phyloP scores from a whole-genome alignment of 1,139 yeast genomes.

The Lodderomyces oxycetoniae region DNA sequence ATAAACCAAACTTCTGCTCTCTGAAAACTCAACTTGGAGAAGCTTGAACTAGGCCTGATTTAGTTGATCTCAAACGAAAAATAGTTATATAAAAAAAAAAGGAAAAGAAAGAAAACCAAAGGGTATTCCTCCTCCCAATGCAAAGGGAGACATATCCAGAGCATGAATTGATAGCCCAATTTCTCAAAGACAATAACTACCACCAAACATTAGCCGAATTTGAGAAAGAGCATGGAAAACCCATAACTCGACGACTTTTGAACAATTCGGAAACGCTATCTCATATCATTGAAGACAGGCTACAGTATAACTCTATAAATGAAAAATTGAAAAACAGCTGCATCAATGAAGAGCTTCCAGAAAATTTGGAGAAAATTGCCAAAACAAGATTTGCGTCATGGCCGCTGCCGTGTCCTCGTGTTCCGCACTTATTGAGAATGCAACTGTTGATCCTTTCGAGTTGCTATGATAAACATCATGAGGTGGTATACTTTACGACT shows the following conservation, averaged over 20 bases:
- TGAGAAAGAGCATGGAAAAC: constrained; percentile 42
- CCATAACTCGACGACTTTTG: constrained; percentile 20
- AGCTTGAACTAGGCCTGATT: too few relatives aligned
- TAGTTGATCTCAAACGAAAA: too few relatives aligned
- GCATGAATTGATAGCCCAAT: constrained; percentile 50
- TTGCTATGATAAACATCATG: constrained; percentile 11
- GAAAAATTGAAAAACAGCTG: constrained; percentile 8
- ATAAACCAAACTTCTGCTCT: too few relatives aligned
- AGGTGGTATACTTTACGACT: constrained; percentile 22
- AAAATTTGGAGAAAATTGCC: constrained; percentile 11
- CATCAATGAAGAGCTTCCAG: constrained; percentile 10
- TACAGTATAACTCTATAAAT: constrained; percentile 25
- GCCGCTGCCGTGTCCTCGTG: constrained; percentile 31
- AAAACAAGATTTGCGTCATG: constrained; percentile 29
- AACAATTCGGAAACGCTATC: constrained; percentile 40
- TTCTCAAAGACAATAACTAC: constrained; percentile 44
- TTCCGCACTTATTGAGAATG: constrained; percentile 9
- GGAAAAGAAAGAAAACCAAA: neutral
- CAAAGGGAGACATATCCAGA: constrained; percentile 6
- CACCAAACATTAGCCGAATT: constrained; percentile 43
- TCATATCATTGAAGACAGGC: constrained; percentile 49
- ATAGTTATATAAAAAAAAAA: neutral
- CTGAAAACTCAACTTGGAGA: too few relatives aligned
- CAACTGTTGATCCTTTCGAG: constrained; percentile 25
- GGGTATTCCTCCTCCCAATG: too few relatives aligned